Conservation (phyloP, 495 filamentous ascomycete genomes). For the Penicillium flavigenum region DNA sequence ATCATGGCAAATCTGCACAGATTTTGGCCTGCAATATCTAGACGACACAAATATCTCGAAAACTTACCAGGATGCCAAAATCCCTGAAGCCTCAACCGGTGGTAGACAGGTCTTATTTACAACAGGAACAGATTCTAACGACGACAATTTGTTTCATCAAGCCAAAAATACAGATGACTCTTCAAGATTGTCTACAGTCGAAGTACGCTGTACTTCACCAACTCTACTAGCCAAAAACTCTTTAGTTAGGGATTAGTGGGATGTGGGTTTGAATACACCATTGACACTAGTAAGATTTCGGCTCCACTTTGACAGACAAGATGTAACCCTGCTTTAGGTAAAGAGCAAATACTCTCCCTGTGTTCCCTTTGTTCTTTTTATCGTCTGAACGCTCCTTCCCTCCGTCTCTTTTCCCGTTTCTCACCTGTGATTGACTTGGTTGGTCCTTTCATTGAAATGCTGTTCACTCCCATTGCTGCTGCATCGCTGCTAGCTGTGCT, state of each 20-base stretch:
- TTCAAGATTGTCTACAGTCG: not conserved
- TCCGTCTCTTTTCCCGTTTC: constrained; percentile 1
- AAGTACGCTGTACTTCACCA: not conserved
- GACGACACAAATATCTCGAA: not conserved
- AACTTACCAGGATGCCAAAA: not conserved
- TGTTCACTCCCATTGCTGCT: constrained; percentile 8
- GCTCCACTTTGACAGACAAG: constrained; percentile 7
- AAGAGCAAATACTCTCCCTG: constrained; percentile 8
- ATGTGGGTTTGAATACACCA: constrained; percentile 3
- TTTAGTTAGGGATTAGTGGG: not conserved
- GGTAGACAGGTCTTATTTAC: not conserved
- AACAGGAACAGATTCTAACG: not conserved
- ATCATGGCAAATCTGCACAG: too few relatives aligned
- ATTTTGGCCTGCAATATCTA: too few relatives aligned
- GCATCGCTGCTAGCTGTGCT: constrained; percentile 13
- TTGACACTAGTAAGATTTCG: constrained; percentile 3
- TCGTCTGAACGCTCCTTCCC: constrained; percentile 1
- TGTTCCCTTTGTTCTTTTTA: constrained; percentile 2
- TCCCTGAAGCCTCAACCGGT: not conserved
- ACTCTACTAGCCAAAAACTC: not conserved
- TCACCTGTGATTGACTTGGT: not conserved
- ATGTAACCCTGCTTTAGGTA: constrained; percentile 12
- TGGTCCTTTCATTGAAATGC: constrained; percentile 5
- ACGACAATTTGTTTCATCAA: not conserved
- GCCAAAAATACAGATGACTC: not conserved